Conservation (phyloP, 2,329 filamentous ascomycete species). For the Cytospora paraplurivora region DNA sequence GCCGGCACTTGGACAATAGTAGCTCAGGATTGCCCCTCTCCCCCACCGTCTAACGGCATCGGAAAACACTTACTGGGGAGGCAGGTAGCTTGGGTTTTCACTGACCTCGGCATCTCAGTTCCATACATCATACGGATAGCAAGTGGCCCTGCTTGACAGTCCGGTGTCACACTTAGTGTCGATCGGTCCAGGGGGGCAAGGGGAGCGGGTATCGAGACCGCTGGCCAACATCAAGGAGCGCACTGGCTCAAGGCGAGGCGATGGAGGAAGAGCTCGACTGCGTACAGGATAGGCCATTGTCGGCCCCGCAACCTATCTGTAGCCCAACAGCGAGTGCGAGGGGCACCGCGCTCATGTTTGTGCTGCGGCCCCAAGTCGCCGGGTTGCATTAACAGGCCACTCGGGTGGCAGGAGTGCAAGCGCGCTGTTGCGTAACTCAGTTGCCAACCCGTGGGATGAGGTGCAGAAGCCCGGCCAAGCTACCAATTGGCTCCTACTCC, state of each 20-base stretch:
- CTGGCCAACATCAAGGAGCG: background rate
- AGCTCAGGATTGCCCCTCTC: background rate
- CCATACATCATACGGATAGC: background rate
- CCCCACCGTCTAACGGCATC: background rate
- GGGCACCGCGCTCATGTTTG: no score
- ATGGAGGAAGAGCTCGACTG: background rate
- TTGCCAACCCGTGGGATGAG: conserved; percentile 1
- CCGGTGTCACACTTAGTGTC: background rate
- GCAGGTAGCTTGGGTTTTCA: background rate
- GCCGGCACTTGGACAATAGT: background rate
- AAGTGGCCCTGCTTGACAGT: background rate
- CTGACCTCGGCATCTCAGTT: background rate
- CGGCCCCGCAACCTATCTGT: background rate
- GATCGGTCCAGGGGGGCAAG: background rate
- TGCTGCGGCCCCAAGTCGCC: background rate
- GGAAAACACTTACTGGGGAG: background rate
- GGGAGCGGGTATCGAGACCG: background rate
- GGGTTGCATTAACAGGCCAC: background rate
- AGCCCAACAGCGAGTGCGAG: background rate
- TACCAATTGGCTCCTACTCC: background rate
- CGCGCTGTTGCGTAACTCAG: conserved; percentile 11
- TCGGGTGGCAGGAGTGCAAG: conserved; percentile 11
- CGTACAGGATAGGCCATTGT: background rate
- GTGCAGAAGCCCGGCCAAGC: background rate
- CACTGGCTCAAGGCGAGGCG: background rate